Base-by-base conservation (phyloP, 495 filamentous ascomycete species). In the Tetracladium marchalianum region DNA sequence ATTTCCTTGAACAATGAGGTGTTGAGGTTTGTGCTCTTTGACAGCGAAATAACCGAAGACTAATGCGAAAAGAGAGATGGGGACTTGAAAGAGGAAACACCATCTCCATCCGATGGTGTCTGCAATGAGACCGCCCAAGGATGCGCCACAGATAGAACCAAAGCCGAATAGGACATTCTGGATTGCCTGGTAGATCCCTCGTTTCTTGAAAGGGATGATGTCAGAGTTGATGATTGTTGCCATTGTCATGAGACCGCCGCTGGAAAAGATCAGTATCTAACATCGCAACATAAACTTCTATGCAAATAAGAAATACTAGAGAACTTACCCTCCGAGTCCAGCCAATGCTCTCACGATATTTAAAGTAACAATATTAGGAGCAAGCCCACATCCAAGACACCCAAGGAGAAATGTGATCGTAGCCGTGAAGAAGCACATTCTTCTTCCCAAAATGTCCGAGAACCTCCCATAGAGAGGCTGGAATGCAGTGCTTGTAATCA, bases 211-310 rank as follows among this genome's bases (percentile, higher is more conserved):
- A 0, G 78, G 78, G 33, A 83, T 80, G 54, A 83, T 71, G 53
- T 82, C 77, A 1, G 76, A 80, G 51, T 81, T 81, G 43, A 83
- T 70, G 41, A 81, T 80, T 0, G 79, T 81, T 0, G 77, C 76
- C 75, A 43, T 47, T 5, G 22, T 8, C 4, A 5, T 53, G 12
- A 59, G 39, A 10, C 56, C 56, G n/a, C 53, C 56, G 11, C 22
- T 27, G 22, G 7, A 27, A 3, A 7, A 3, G 22, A 27, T 27
- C 22, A 27, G 39, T 39, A 8, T 36, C 15, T 18, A 22, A 31
- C 1, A 39, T 12, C 38, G 11, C 4, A 13, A 15, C 18, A 5
- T n/a, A 31, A 3, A 1, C 62, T 66, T 50, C 58, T 75, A 72
- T 75, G 75, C 79, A 77, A 0, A 76, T 78, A 70, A 80, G 78